Evolutionary conservation across 805 yeast species (phyloP), one percentile per base, ranked within the genome.

Genomic region (Sungouiella blattae): DNA sequence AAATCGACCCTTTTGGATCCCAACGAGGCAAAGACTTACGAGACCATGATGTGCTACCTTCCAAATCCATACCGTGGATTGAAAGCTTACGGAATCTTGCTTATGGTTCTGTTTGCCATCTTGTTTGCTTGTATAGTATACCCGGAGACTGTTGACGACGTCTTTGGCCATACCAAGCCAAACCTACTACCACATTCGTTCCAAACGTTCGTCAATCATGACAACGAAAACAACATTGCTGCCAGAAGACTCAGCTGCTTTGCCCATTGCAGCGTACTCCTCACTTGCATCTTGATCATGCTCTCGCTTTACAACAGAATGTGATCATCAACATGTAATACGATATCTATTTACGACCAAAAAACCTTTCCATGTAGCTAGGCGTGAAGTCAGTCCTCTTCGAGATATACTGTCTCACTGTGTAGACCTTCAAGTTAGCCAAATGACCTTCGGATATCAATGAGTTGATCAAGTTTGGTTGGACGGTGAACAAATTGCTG

Each of bases 401-500:
- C 7, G 79, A 60, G 30, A 86, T 77, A 46, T 81, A 84, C 46
- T 76, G 82, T 39, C 82, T 73, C 22, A 86, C 64, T 5, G 82
- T 63, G 31, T 68, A 70, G 7, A 80, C 79, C 52, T 78, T 80
- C 54, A 87, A 68, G 37, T 69, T 71, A 1, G 81, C 78, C 43
- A 88, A 65, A 47, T 80, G 87, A 1, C 95, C 93, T 51, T 87
- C 96, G 26, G 80, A 78, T 2, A 87, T 78, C 51, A 88, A 69
- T 1, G 95, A 84, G 43, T 79, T 79, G 36, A 88, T 64, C 47
- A 86, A 71, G 38, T 84, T 84, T 2, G 91, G 83, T 52, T 85
- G 93, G 12, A 87, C 95, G 0, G 95, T 82, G 57, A 81, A 89
- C 40, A 89, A 64, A 50, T 86, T 87, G 21, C 91, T 87, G 41